These are phyloP conservation scores for Discostella stelligera DNA, from an alignment of 352 stramenopile species.

Conservation along the genomic window DNA sequence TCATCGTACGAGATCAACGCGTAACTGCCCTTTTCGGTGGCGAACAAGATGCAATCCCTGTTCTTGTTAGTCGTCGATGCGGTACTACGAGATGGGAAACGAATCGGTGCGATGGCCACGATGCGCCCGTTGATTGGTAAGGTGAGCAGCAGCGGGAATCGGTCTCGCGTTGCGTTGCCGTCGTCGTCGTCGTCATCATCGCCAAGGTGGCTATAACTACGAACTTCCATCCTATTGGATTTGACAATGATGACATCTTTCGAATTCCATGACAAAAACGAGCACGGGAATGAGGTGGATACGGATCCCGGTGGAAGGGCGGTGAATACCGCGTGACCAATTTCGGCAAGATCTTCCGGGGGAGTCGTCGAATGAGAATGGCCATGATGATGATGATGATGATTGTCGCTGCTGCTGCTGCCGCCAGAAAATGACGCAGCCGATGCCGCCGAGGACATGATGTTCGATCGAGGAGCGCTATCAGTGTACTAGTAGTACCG, in stretches of 20 bases:
- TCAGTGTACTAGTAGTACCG: too few species aligned
- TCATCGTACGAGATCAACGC: conserved; percentile 65
- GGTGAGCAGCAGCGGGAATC: conserved; percentile 52
- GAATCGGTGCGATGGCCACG: conserved; percentile 47
- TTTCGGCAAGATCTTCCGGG: conserved; percentile 43
- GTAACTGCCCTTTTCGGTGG: conserved; percentile 69
- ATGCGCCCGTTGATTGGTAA: conserved; percentile 73
- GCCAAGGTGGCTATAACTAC: conserved; percentile 31
- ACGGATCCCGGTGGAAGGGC: conserved; percentile 71
- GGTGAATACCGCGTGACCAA: conserved; percentile 78
- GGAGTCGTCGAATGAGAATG: neutral
- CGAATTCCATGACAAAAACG: conserved; percentile 56
- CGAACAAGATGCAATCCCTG: conserved; percentile 65
- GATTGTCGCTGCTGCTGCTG: neutral
- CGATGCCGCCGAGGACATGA: neutral
- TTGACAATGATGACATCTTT: conserved; percentile 77
- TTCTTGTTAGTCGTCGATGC: neutral
- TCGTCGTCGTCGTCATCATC: neutral
- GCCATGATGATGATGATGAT: neutral
- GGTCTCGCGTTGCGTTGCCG: conserved; percentile 5
- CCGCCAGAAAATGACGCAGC: neutral
- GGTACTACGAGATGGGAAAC: conserved; percentile 12
- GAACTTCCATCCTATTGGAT: conserved; percentile 68
- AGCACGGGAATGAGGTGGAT: conserved; percentile 55
- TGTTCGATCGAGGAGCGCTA: too few species aligned